Evolutionary conservation across 345 rosid species (phyloP).

Genomic region (Moricandia arvensis): DNA sequence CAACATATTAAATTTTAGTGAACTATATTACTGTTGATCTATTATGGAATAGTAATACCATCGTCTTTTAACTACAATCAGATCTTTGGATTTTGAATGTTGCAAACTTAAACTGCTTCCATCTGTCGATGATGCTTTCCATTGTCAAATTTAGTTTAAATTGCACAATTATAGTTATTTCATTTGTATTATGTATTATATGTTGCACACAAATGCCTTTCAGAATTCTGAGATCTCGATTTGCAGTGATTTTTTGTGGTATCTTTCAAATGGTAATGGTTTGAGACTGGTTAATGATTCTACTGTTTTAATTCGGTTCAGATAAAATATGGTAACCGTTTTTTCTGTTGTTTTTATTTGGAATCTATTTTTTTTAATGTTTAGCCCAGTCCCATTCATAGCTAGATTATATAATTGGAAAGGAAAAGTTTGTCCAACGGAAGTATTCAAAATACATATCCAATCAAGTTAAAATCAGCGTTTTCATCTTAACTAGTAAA

Average conservation of each 20-base stretch:
- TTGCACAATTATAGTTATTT: too few species aligned
- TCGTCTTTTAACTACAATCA: neutral
- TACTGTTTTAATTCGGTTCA: neutral
- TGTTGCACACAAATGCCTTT: neutral
- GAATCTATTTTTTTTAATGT: neutral
- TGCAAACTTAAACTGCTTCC: neutral
- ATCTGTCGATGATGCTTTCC: neutral
- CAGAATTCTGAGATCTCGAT: neutral
- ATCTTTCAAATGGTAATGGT: neutral
- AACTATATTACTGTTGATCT: neutral
- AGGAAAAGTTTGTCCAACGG: neutral
- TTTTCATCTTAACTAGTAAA: too few species aligned
- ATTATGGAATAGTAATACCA: neutral
- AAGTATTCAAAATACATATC: neutral
- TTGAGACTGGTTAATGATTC: neutral
- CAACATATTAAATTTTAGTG: constrained; percentile 29
- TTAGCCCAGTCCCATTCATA: neutral
- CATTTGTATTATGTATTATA: too few species aligned
- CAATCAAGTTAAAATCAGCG: too few species aligned
- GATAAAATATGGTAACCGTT: neutral
- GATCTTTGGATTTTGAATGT: neutral
- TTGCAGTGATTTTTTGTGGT: neutral
- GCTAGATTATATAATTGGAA: neutral
- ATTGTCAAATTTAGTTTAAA: too few species aligned
- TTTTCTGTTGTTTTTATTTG: neutral